These are phyloP conservation scores for Nannochloris sp. DNA, from an alignment of 139 green algal genomes.

Conservation along the genomic window DNA sequence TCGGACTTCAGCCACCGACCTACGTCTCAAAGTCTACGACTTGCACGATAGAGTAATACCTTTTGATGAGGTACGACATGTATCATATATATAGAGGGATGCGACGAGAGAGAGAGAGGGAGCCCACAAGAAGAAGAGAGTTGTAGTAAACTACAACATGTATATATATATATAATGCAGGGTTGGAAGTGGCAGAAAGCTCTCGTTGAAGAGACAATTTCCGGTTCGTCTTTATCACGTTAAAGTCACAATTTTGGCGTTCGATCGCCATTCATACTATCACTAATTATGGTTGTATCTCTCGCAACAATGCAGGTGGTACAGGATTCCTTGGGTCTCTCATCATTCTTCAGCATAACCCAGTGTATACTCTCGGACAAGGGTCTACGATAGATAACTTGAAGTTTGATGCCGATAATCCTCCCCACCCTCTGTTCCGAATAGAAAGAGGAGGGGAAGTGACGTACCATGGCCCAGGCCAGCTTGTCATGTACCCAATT, in stretches of 20 bases:
- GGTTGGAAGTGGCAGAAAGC: conserved; percentile 32
- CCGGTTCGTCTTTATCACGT: neutral
- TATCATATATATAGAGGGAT: neutral
- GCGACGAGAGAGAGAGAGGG: neutral
- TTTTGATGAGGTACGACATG: conserved; percentile 10
- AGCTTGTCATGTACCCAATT: conserved; percentile 74
- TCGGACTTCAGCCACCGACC: too few species aligned
- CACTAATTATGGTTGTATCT: too few species aligned
- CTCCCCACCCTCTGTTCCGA: conserved; percentile 44
- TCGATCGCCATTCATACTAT: neutral
- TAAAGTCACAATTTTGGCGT: neutral
- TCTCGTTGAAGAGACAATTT: conserved; percentile 16
- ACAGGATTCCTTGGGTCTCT: conserved; percentile 7
- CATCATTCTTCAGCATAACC: conserved; percentile 61
- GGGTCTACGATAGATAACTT: conserved; percentile 44
- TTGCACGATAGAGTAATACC: conserved; percentile 7
- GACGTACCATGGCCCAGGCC: conserved; percentile 71
- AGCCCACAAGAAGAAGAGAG: neutral
- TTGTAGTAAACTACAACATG: too few species aligned
- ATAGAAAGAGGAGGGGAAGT: conserved; percentile 69
- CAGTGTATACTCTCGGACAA: conserved; percentile 66
- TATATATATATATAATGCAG: conserved; percentile 5
- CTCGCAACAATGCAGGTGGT: neutral
- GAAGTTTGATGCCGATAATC: conserved; percentile 42
- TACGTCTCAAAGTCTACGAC: conserved; percentile 10